Evolutionary conservation across 331 rosid species (phyloP).

Genomic region (Malus hybrid): DNA sequence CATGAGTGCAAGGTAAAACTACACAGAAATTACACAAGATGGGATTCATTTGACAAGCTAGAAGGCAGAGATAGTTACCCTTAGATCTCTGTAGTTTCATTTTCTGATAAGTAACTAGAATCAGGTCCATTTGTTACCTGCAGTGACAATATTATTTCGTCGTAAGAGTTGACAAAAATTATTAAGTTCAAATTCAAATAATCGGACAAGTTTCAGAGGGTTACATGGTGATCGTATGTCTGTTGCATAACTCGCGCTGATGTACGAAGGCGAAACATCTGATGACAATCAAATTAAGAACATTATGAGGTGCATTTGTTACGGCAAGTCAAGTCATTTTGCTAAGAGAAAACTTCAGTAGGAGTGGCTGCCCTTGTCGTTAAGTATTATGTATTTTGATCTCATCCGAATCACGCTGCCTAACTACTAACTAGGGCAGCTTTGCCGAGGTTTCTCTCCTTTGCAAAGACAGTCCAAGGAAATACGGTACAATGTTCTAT

Average conservation of each 20-base stretch:
- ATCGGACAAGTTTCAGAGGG: background rate
- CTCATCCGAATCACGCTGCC: too few relatives aligned
- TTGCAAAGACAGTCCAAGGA: too few relatives aligned
- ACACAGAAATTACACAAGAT: too few relatives aligned
- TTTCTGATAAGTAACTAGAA: conserved; percentile 11
- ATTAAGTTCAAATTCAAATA: background rate
- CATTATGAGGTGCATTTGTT: background rate
- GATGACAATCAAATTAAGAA: background rate
- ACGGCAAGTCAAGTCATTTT: background rate
- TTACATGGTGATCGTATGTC: conserved; percentile 26
- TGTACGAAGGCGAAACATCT: conserved; percentile 53
- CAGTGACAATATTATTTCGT: conserved; percentile 3
- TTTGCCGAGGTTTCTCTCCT: too few relatives aligned
- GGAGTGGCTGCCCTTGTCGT: too few relatives aligned
- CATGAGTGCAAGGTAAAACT: background rate
- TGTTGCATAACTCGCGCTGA: conserved; percentile 40
- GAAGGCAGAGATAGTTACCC: conserved; percentile 22
- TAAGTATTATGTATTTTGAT: too few relatives aligned
- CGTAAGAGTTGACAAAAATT: background rate
- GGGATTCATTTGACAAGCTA: background rate
- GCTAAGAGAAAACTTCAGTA: too few relatives aligned
- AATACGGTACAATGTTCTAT: too few relatives aligned
- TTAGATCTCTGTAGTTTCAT: conserved; percentile 19
- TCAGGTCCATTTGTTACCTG: conserved; percentile 25
- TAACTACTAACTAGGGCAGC: too few relatives aligned